Evolutionary conservation across 495 filamentous ascomycete species (phyloP).

Genomic region (Penicillium canariense): DNA sequence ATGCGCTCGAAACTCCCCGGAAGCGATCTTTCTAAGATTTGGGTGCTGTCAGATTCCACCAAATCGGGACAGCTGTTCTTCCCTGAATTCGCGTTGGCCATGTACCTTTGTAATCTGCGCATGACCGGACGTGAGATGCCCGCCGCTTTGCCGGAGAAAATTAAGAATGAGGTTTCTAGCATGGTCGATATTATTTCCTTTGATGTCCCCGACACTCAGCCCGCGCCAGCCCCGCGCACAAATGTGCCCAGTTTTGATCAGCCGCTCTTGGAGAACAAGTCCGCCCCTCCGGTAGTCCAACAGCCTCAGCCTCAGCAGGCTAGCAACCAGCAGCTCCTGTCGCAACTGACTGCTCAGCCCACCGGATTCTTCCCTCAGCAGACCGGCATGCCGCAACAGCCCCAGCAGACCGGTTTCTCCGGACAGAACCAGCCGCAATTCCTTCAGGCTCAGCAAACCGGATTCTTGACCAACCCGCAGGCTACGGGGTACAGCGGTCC

Average conservation of each 20-base stretch:
- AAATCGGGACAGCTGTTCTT: constrained; percentile 95
- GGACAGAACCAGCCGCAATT: constrained; percentile 39
- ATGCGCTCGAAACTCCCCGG: constrained; percentile 84
- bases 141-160: constrained; percentile 68
- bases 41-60: constrained; percentile 95
- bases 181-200: constrained; percentile 99
- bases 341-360: constrained; percentile 72
- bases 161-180: constrained; percentile 95
- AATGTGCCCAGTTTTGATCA: constrained; percentile 81
- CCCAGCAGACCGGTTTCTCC: constrained; percentile 47
- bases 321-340: constrained; percentile 73
- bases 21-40: constrained; percentile 80
- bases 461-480: constrained; percentile 55
- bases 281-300: constrained; percentile 70
- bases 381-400: constrained; percentile 56
- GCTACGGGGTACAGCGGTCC: constrained; percentile 67
- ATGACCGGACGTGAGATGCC: constrained; percentile 84
- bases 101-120: constrained; percentile 97
- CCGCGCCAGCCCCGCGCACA: constrained; percentile 47
- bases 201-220: constrained; percentile 75
- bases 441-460: constrained; percentile 47
- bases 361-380: constrained; percentile 59
- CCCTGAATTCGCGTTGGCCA: constrained; percentile 94
- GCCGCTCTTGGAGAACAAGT: constrained; percentile 58
- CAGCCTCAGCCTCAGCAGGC: constrained; percentile 80